These are phyloP conservation scores for Rhizomucor pusillus DNA, from an alignment of 371 early-diverging fungal genomes.

Conservation along the genomic window DNA sequence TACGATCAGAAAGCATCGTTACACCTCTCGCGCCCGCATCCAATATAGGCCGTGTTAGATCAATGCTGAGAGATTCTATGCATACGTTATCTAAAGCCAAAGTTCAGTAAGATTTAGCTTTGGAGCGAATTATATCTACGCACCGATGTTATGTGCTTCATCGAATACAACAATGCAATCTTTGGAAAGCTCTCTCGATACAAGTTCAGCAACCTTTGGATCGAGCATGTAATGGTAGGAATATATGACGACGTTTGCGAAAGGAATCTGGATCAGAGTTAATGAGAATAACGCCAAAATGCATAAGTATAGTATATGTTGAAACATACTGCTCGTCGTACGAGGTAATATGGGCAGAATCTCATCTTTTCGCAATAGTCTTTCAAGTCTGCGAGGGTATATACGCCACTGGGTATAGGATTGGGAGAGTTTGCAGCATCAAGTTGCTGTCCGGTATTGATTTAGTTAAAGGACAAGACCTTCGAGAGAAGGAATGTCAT, in stretches of 20 bases:
- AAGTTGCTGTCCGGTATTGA: slow-evolving; percentile 35
- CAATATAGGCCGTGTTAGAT: slow-evolving; percentile 87
- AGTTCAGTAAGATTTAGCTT: neutral
- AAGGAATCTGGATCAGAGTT: slow-evolving; percentile 55
- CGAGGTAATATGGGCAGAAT: slow-evolving; percentile 96
- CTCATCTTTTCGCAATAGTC: slow-evolving; percentile 69
- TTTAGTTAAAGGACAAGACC: neutral
- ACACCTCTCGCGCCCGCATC: slow-evolving; percentile 89
- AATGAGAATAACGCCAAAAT: neutral
- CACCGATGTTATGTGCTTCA: slow-evolving; percentile 99
- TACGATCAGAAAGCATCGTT: slow-evolving; percentile 62
- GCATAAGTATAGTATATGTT: neutral
- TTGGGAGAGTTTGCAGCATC: slow-evolving; percentile 70
- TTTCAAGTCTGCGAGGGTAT: slow-evolving; percentile 94
- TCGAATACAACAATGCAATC: slow-evolving; percentile 99
- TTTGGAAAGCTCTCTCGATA: slow-evolving; percentile 91
- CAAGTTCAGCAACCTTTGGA: slow-evolving; percentile 97
- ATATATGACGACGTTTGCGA: slow-evolving; percentile 98
- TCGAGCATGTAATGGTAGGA: slow-evolving; percentile 99
- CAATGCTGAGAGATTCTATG: slow-evolving; percentile 96
- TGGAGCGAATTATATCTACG: no score
- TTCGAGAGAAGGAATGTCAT: neutral
- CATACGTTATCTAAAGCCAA: slow-evolving; percentile 87
- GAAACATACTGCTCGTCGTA: slow-evolving; percentile 74
- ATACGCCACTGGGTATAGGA: slow-evolving; percentile 88